Evolutionary conservation across 139 green algal genomes (phyloP), one percentile per base, ranked within the genome.

Genomic region (Volvox africanus): DNA sequence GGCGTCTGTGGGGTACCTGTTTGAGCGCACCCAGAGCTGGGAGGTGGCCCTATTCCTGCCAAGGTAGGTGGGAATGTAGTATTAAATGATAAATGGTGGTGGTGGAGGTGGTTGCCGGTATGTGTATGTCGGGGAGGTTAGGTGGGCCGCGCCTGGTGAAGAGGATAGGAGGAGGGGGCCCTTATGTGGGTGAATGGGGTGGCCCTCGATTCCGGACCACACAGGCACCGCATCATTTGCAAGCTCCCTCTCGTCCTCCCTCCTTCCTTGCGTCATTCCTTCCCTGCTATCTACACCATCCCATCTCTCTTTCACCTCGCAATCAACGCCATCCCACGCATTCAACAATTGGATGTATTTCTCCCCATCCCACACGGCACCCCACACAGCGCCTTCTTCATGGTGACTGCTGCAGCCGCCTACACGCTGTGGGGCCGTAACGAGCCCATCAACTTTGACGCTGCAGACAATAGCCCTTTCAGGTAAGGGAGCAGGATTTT

Each of bases 1-100:
- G 3, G 93, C 95, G 13, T 88, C 94, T 5, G 95, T 96, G 37
- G 96, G 96, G 13, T 88, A 93, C 61, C 92, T 98, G 76, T 95
- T 95, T 32, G 96, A 98, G 85, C 62, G 89, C 36, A 97, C 95
- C 0, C 91, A 94, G 30, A 94, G 91, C 55, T 99, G 98, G 97
- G 71, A 93, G 19, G n/a, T 95, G 37, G 94, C 96, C 6, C 95
- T 99, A 20, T 99, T 99, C 93, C 92, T 91, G 30, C 97, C 97
- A 22, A 77, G 83, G 83, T 88, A 24, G 13, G 65, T 9, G 65
- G 11, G 65, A 24, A 73, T 6, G 6, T 5, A 73, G 9, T 73
- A 28, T 9, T 24, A 28, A 73, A 24, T 73, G n/a, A n/a, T n/a
- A n/a, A n/a, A n/a, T n/a, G n/a, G n/a, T n/a, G n/a, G n/a, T n/a